A percentile compares a stretch with the other conserved stretches of the same genome.
Conservation (phyloP, 305 asterid species). For the Euphrasia arctica region DNA sequence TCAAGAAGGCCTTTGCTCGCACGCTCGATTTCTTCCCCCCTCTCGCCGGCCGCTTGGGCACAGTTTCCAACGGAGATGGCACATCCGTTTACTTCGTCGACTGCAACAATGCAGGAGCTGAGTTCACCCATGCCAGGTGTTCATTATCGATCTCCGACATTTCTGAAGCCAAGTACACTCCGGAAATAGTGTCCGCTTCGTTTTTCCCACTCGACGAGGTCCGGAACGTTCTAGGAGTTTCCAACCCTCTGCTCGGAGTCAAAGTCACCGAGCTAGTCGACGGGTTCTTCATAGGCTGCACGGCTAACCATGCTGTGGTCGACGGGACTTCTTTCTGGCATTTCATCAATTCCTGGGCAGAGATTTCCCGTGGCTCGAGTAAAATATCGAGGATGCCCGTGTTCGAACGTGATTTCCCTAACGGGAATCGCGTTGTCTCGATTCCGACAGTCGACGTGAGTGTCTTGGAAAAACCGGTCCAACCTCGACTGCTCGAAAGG, state of each 20-base stretch:
- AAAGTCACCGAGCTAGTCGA: slow-evolving; percentile 47
- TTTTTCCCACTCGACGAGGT: slow-evolving; percentile 32
- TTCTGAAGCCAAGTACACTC: slow-evolving; percentile 30
- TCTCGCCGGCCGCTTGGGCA: slow-evolving; percentile 38
- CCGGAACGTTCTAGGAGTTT: slow-evolving; percentile 10
- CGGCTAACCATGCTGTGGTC: slow-evolving; percentile 35
- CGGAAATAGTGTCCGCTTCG: slow-evolving; percentile 25
- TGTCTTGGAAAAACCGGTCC: background rate
- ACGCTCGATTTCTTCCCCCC: slow-evolving; percentile 36
- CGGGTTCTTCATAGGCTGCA: slow-evolving; percentile 40
- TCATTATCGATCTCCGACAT: slow-evolving; percentile 29
- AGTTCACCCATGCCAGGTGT: slow-evolving; percentile 30
- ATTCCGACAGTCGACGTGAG: slow-evolving; percentile 13
- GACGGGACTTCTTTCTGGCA: slow-evolving; percentile 57
- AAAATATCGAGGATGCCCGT: slow-evolving; percentile 22
- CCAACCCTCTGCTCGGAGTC: slow-evolving; percentile 37
- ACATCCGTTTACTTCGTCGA: slow-evolving; percentile 27
- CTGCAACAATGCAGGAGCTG: slow-evolving; percentile 40
- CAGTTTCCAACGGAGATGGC: background rate
- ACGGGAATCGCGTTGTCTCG: background rate
- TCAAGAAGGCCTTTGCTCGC: slow-evolving; percentile 36
- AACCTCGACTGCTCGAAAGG: slow-evolving; percentile 27
- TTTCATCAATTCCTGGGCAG: slow-evolving; percentile 53
- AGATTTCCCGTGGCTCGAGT: slow-evolving; percentile 34
- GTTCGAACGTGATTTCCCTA: slow-evolving; percentile 26